These are phyloP conservation scores for Phyllostachys edulis DNA, from an alignment of 176 grass and related monocot genomes.

Conservation along the genomic window DNA sequence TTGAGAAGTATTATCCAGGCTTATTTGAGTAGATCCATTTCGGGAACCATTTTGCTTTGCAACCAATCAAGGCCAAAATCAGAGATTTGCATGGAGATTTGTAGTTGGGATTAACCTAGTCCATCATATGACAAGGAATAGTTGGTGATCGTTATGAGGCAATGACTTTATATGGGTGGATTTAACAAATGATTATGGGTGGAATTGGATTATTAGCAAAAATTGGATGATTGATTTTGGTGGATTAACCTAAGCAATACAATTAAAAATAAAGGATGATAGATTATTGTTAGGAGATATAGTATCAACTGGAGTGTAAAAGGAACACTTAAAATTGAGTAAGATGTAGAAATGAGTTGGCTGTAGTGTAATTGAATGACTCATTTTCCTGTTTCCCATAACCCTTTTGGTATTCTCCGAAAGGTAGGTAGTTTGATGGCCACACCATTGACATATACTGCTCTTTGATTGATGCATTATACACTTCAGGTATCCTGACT, in stretches of 20 bases:
- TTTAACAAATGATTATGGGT: no score
- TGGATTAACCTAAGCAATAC: no score
- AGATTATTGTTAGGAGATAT: no score
- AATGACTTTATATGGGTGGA: no score
- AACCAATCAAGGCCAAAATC: constrained; percentile 90
- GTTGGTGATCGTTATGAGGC: no score
- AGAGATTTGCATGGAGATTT: constrained; percentile 59
- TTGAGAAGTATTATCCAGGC: constrained; percentile 80
- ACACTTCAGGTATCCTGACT: background rate
- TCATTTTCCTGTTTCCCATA: background rate
- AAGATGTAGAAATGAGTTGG: background rate
- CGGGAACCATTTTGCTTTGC: constrained; percentile 92
- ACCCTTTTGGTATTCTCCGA: background rate
- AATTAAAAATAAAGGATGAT: no score
- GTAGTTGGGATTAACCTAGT: no score
- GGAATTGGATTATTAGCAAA: no score
- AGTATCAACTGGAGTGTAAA: background rate
- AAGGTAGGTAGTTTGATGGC: background rate
- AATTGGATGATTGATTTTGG: no score
- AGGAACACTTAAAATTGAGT: background rate
- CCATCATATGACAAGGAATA: no score
- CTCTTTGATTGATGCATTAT: constrained; percentile 16
- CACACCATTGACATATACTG: background rate
- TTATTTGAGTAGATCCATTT: constrained; percentile 96
- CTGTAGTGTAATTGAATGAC: background rate